Base-by-base conservation (phyloP, 2,329 filamentous ascomycete species). In the Trichoderma gracile region DNA sequence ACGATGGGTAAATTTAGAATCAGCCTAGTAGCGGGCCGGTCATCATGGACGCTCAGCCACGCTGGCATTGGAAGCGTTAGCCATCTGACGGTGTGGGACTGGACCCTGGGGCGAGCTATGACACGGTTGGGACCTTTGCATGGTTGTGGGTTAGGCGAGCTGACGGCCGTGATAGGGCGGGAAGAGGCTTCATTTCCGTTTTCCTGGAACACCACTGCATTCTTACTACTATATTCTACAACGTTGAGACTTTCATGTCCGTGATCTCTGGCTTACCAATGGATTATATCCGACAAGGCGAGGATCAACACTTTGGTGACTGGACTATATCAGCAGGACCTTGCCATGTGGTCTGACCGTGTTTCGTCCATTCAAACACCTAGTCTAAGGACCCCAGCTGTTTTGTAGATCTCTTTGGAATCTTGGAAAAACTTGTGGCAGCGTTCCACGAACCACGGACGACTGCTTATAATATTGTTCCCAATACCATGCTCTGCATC, bases 21-120 rank as follows among this genome's bases (percentile, higher is more conserved):
- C 38, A 53, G 47, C 47, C 47, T 61, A 61, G 58, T 25, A 53
- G 58, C 58, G 58, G 58, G 58, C 58, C 58, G 58, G 58, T 61
- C 47, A 43, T 45, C 46, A 61, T 53, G 25, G 10, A 38, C 12
- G 47, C 58, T 61, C 49, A 61, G 58, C 58, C 58, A 61, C 58
- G 58, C 47, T 52, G n/a, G 47, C 58, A 52, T 45, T 21, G 21
- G n/a, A 21, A 14, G 47, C 58, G 43, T 53, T 30, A 42, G n/a
- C 21, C 40, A 45, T 53, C 58, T 61, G 33, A 53, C 58, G 21
- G 10, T 53, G 58, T 61, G 58, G 58, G 45, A 49, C 58, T 19
- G 23, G 30, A 50, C 25, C 57, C 46, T 42, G 27, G 27, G 42
- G 43, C 43, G 55, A 47, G n/a, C 23, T n/a, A 49, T 60, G 43